These are phyloP conservation scores for Acacia concinna DNA, from an alignment of 331 rosid species.

Conservation along the genomic window DNA sequence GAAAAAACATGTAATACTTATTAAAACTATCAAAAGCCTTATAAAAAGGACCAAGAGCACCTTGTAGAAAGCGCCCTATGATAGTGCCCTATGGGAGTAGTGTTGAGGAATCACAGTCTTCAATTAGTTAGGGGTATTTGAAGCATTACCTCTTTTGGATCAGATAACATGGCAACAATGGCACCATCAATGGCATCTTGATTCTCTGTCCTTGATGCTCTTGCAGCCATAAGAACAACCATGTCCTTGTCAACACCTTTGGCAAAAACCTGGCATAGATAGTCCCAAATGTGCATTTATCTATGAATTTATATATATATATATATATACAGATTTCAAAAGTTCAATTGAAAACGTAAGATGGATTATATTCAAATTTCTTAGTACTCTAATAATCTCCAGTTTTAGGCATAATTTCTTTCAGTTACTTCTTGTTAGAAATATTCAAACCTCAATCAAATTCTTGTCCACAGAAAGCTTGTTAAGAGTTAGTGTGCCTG, in stretches of 20 bases:
- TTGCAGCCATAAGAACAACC: conserved; percentile 85
- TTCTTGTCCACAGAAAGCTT: conserved; percentile 77
- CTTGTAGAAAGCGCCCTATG: neutral
- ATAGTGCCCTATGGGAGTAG: neutral
- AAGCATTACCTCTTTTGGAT: conserved; percentile 68
- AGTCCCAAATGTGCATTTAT: neutral
- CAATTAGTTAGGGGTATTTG: no score
- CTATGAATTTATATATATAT: conserved; percentile 14
- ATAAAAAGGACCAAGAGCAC: no score
- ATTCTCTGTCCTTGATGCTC: conserved; percentile 79
- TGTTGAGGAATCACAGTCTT: no score
- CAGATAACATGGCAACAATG: conserved; percentile 72
- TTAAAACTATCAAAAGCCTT: neutral
- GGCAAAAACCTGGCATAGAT: conserved; percentile 52
- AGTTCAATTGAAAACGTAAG: neutral
- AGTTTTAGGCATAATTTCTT: neutral
- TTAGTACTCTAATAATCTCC: neutral
- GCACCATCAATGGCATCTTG: conserved; percentile 82
- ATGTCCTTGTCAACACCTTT: conserved; percentile 58
- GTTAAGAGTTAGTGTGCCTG: conserved; percentile 78
- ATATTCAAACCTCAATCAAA: conserved; percentile 55
- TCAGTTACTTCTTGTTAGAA: neutral
- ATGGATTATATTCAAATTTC: neutral
- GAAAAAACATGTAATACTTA: no score
- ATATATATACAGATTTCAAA: neutral